Evolutionary conservation across 2,329 filamentous ascomycete species (phyloP).

Genomic region (Fusarium fracticaudum): DNA sequence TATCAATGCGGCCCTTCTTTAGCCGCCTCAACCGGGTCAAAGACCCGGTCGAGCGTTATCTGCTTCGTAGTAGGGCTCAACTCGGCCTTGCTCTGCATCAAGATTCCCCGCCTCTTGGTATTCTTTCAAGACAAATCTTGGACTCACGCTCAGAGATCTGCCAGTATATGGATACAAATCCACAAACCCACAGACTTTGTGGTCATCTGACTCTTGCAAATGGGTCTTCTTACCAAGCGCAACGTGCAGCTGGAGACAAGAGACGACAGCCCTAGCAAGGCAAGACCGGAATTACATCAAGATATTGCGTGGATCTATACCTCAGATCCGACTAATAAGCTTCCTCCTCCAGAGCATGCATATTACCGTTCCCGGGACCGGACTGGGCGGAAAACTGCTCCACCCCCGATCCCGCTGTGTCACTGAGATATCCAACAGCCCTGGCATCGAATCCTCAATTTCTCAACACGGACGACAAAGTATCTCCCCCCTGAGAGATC

Average conservation of each 20-base stretch:
- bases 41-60: conserved; percentile 10
- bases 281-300: conserved; percentile 9
- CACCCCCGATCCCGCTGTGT: conserved; percentile 17
- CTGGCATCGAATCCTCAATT: neutral
- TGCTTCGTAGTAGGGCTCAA: neutral
- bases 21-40: conserved; percentile 1
- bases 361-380: conserved; percentile 34
- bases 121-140: neutral
- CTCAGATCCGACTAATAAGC: conserved; percentile 37
- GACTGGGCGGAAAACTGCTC: conserved; percentile 33
- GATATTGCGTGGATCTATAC: conserved; percentile 22
- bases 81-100: neutral
- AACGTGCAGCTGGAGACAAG: conserved; percentile 9
- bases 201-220: conserved; percentile 28
- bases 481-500: neutral
- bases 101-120: conserved; percentile 2
- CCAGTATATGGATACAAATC: conserved; percentile 27
- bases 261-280: conserved; percentile 21
- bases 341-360: conserved; percentile 33
- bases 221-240: conserved; percentile 12
- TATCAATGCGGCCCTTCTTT: neutral
- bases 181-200: conserved; percentile 7
- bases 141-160: neutral
- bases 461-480: neutral
- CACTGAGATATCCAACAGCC: conserved; percentile 21